Evolutionary conservation across 83 land plant species (phyloP).

Genomic region (Thuja plicata): DNA sequence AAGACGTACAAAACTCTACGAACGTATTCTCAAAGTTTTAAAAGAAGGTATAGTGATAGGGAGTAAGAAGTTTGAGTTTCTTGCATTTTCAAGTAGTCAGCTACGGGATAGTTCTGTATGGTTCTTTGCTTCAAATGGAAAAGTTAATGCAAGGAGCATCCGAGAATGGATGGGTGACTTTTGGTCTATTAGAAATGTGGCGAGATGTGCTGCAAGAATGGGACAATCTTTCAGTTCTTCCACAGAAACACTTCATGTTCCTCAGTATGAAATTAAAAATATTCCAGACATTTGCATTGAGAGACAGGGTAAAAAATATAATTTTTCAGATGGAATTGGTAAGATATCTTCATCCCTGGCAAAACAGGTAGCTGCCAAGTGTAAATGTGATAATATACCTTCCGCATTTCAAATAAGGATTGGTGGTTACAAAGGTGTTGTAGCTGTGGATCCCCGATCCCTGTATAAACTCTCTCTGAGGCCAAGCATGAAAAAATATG

Average conservation of each 20-base stretch:
- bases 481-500: conserved; percentile 85
- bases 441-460: conserved; percentile 91
- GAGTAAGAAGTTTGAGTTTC: conserved; percentile 79
- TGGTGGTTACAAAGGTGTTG: conserved; percentile 99
- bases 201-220: conserved; percentile 90
- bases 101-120: conserved; percentile 81
- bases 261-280: conserved; percentile 37
- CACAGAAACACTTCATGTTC: conserved; percentile 66
- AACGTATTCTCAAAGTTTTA: conserved; percentile 59
- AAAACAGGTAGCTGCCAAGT: conserved; percentile 60
- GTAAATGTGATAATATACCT: conserved; percentile 49
- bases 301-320: conserved; percentile 28
- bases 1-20: conserved; percentile 51
- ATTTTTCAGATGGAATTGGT: conserved; percentile 95
- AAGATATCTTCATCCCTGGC: conserved; percentile 80
- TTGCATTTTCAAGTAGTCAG: conserved; percentile 97
- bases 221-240: conserved; percentile 95
- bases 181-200: conserved; percentile 74
- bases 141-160: conserved; percentile 51
- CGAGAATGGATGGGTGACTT: conserved; percentile 92
- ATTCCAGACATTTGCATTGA: conserved; percentile 66
- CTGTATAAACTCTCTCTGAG: conserved; percentile 70
- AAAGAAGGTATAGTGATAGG: conserved; percentile 68
- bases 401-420: conserved; percentile 96
- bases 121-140: conserved; percentile 85